A percentile compares a stretch with the other conserved stretches of the same genome.
phyloP scores from a whole-genome alignment of 1,284 basidiomycete species.

The Cryptococcus sp. region DNA sequence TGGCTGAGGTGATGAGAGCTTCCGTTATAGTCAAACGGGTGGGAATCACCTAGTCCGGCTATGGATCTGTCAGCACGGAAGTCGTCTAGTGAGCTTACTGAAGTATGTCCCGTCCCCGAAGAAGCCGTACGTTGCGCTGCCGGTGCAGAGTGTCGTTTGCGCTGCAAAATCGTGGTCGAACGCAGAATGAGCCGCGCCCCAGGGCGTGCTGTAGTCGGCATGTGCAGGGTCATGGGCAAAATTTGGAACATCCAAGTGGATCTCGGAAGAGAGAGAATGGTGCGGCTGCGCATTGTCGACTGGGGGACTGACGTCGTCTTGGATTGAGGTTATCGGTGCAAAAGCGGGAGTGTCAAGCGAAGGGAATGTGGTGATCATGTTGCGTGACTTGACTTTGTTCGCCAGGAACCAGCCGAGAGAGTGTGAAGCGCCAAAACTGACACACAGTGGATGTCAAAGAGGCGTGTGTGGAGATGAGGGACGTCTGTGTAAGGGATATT shows the following conservation, averaged over 20 bases:
- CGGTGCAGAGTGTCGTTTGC: too few relatives aligned
- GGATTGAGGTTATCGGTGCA: not conserved
- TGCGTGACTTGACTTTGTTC: not conserved
- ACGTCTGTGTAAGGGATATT: too few relatives aligned
- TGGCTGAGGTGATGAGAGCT: slow-evolving; percentile 20
- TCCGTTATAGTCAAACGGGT: too few relatives aligned
- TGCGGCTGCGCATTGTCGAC: not conserved
- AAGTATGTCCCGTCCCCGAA: too few relatives aligned
- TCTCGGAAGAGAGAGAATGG: not conserved
- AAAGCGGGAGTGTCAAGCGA: not conserved
- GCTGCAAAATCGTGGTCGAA: not conserved
- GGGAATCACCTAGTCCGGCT: too few relatives aligned
- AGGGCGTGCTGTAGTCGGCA: not conserved
- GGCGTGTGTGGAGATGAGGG: too few relatives aligned
- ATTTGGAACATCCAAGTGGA: slow-evolving; percentile 7
- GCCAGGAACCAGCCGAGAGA: too few relatives aligned
- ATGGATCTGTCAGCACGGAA: too few relatives aligned
- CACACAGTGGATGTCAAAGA: too few relatives aligned
- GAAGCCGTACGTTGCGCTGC: too few relatives aligned
- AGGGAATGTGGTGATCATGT: slow-evolving; percentile 4
- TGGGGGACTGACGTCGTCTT: not conserved
- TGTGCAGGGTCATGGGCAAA: slow-evolving; percentile 13
- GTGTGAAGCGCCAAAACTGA: too few relatives aligned
- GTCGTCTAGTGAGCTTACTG: too few relatives aligned
- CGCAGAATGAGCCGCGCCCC: not conserved